phyloP scores from a whole-genome alignment of 768 basidiomycete species.

The Jaapia argillacea region DNA sequence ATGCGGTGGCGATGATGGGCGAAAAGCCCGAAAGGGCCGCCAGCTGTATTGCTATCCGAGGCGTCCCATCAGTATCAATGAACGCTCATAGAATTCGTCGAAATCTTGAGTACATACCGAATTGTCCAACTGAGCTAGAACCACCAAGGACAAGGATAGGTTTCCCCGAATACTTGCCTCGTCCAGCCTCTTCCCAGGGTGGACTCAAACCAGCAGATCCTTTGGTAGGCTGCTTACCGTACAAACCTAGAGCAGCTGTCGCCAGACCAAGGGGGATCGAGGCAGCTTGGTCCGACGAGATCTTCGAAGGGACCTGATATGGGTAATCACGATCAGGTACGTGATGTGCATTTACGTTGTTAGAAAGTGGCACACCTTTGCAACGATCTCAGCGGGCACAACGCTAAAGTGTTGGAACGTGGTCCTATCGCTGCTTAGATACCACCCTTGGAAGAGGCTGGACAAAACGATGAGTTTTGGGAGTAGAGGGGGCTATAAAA shows the following conservation, averaged over 20 bases:
- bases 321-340: too few species aligned
- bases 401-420: slow-evolving; percentile 5
- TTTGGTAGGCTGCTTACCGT: slow-evolving; percentile 7
- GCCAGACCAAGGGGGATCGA: slow-evolving; percentile 24
- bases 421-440: not conserved
- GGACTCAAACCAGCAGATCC: slow-evolving; percentile 15
- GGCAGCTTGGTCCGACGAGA: slow-evolving; percentile 27
- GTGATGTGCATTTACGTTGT: too few species aligned
- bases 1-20: slow-evolving; percentile 15
- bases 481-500: not conserved
- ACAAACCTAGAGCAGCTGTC: slow-evolving; percentile 26
- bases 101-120: slow-evolving; percentile 9
- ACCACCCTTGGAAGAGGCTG: not conserved
- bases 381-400: not conserved
- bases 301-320: slow-evolving; percentile 24
- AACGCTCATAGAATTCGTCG: not conserved
- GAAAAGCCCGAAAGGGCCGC: slow-evolving; percentile 15
- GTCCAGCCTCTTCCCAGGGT: slow-evolving; percentile 16
- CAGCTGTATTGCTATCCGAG: slow-evolving; percentile 13
- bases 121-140: slow-evolving; percentile 16
- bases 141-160: slow-evolving; percentile 19
- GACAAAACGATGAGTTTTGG: not conserved
- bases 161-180: slow-evolving; percentile 17
- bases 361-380: slow-evolving; percentile 3
- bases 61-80: not conserved